A percentile compares a stretch with the other conserved stretches of the same genome.
phyloP scores from a whole-genome alignment of 345 rosid species.

The Linum tenue region DNA sequence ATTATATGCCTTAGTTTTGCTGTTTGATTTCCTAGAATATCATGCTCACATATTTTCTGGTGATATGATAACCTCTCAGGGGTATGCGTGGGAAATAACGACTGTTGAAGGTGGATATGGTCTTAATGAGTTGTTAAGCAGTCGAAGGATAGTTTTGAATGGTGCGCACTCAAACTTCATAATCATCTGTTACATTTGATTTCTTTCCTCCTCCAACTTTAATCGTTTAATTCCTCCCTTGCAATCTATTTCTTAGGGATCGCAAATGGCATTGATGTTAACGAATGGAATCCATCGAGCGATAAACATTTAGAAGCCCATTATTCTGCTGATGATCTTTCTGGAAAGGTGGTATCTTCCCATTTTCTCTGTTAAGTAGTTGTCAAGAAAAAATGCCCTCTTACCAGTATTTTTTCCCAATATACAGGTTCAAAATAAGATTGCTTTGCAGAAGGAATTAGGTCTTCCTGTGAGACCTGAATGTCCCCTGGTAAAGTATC shows the following conservation, averaged over 20 bases:
- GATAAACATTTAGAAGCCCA: constrained; percentile 56
- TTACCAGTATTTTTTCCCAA: constrained; percentile 16
- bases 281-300: constrained; percentile 77
- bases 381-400: constrained; percentile 7
- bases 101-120: constrained; percentile 97
- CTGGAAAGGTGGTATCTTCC: constrained; percentile 56
- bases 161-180: constrained; percentile 40
- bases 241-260: constrained; percentile 47
- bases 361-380: background rate
- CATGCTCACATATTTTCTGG: background rate
- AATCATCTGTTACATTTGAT: background rate
- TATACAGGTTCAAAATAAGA: constrained; percentile 67
- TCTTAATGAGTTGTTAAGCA: constrained; percentile 56
- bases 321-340: constrained; percentile 59
- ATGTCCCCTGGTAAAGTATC: constrained; percentile 60
- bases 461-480: constrained; percentile 83
- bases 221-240: background rate
- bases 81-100: constrained; percentile 95
- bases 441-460: constrained; percentile 78
- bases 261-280: constrained; percentile 72
- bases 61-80: constrained; percentile 38
- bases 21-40: constrained; percentile 1
- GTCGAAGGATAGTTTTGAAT: constrained; percentile 64
- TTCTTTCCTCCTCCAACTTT: constrained; percentile 4
- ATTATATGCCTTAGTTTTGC: too few species aligned